phyloP scores from a whole-genome alignment of 768 basidiomycete species.

The Cystobasidiopsis lactophilus region DNA sequence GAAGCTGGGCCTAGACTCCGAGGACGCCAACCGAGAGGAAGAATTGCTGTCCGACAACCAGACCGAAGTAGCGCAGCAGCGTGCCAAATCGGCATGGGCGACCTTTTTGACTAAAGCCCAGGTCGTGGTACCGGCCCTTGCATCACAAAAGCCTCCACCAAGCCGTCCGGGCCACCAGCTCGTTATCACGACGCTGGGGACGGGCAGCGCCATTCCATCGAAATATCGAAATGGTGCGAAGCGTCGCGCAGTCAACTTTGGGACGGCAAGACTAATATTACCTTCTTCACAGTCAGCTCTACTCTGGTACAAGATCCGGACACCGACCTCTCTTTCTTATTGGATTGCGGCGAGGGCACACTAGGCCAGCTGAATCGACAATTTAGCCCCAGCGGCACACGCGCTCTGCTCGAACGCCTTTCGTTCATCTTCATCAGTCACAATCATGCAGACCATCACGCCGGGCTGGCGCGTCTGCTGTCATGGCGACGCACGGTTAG shows the following conservation, averaged over 20 bases:
- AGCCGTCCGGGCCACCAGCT: slow-evolving; percentile 49
- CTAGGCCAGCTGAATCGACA: slow-evolving; percentile 66
- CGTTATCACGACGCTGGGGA: slow-evolving; percentile 55
- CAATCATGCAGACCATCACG: slow-evolving; percentile 79
- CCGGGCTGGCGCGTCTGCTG: slow-evolving; percentile 54
- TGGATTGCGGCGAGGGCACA: slow-evolving; percentile 81
- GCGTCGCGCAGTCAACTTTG: not conserved
- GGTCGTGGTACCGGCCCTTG: slow-evolving; percentile 1
- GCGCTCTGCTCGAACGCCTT: slow-evolving; percentile 36
- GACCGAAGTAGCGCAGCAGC: not conserved
- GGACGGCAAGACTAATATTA: not conserved
- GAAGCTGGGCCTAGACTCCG: slow-evolving; percentile 1
- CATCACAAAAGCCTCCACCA: not conserved
- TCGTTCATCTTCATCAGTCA: slow-evolving; percentile 73
- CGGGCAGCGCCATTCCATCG: slow-evolving; percentile 63
- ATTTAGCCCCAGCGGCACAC: slow-evolving; percentile 35
- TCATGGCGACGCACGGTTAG: slow-evolving; percentile 44
- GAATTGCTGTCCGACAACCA: slow-evolving; percentile 3
- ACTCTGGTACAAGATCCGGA: slow-evolving; percentile 55
- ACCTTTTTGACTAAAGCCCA: slow-evolving; percentile 21
- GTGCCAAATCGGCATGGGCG: slow-evolving; percentile 15
- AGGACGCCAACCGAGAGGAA: not conserved
- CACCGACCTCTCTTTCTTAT: slow-evolving; percentile 40
- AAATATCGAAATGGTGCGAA: slow-evolving; percentile 64
- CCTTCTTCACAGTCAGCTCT: slow-evolving; percentile 30